Evolutionary conservation across 2,329 filamentous ascomycete species (phyloP).

Genomic region (Aquanectria penicillioides): DNA sequence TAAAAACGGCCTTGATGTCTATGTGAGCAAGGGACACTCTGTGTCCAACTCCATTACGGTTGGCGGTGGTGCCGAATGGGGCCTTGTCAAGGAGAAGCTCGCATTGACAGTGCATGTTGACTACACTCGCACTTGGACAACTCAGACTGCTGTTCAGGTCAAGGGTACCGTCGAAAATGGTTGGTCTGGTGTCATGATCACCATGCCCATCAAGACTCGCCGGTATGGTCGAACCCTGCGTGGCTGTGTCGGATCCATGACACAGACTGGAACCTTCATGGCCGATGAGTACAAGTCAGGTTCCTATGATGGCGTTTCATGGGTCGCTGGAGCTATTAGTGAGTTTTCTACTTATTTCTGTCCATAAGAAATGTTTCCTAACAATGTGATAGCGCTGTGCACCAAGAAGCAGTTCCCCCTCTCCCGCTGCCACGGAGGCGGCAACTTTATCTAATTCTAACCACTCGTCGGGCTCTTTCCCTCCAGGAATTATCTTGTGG

Average conservation of each 20-base stretch:
- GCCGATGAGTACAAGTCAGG: slow-evolving; percentile 18
- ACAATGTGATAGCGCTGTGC: slow-evolving; percentile 14
- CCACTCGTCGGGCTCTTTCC: too few relatives aligned
- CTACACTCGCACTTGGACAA: slow-evolving; percentile 24
- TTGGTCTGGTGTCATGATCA: slow-evolving; percentile 24
- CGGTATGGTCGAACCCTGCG: slow-evolving; percentile 22
- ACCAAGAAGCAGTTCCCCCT: slow-evolving; percentile 17
- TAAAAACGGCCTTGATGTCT: slow-evolving; percentile 19
- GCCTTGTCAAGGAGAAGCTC: slow-evolving; percentile 18
- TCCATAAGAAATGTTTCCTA: background rate
- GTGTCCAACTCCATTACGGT: slow-evolving; percentile 23
- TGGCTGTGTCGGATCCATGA: slow-evolving; percentile 19
- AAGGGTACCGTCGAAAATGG: slow-evolving; percentile 22
- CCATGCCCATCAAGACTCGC: slow-evolving; percentile 19
- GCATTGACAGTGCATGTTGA: slow-evolving; percentile 5
- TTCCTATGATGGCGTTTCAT: slow-evolving; percentile 17
- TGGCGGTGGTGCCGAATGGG: slow-evolving; percentile 8
- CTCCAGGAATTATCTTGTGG: too few relatives aligned
- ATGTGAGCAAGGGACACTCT: slow-evolving; percentile 18
- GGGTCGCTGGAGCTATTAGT: slow-evolving; percentile 21
- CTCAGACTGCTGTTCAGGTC: slow-evolving; percentile 10
- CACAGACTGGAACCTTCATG: slow-evolving; percentile 17
- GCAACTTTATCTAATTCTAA: slow-evolving; percentile 13
- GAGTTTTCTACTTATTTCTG: background rate
- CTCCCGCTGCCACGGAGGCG: slow-evolving; percentile 15